These are phyloP conservation scores for Claviceps purpurea DNA, from an alignment of 2,329 filamentous ascomycete species.

Conservation along the genomic window DNA sequence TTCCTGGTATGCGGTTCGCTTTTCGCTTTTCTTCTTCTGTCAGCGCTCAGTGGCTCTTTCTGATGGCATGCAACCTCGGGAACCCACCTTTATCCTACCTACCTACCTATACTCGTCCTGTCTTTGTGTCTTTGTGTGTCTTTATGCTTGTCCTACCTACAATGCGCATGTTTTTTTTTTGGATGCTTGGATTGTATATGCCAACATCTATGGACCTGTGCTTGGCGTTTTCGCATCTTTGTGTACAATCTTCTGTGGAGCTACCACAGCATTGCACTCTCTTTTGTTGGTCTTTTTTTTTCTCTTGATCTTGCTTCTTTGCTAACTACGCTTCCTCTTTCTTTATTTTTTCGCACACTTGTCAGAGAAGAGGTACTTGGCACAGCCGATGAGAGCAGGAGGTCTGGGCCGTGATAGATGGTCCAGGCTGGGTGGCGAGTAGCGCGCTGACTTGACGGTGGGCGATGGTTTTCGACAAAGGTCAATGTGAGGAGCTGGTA, in stretches of 20 bases:
- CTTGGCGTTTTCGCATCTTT: constrained; percentile 2
- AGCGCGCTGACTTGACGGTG: too few species aligned
- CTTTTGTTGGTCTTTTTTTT: neutral
- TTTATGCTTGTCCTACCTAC: neutral
- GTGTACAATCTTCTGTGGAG: neutral
- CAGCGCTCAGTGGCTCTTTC: neutral
- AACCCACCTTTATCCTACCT: neutral
- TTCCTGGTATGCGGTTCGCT: neutral
- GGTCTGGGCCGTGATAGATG: too few species aligned
- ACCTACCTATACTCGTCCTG: too few species aligned
- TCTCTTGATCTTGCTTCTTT: neutral
- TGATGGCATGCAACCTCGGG: neutral
- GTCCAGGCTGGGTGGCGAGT: too few species aligned
- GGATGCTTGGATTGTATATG: neutral
- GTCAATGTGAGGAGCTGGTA: too few species aligned
- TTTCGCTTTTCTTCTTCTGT: neutral
- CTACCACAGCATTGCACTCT: neutral
- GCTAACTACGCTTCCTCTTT: too few species aligned
- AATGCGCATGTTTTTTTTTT: neutral
- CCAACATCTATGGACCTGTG: neutral
- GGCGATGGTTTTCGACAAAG: too few species aligned
- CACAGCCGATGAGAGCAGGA: too few species aligned
- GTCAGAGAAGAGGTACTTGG: too few species aligned
- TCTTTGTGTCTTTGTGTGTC: too few species aligned
- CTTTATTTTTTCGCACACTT: too few species aligned